Percentiles rank a stretch among this genome's conserved stretches.
phyloP scores from a whole-genome alignment of 169 alveolate species.

The Cryptosporidium ubiquitum region DNA sequence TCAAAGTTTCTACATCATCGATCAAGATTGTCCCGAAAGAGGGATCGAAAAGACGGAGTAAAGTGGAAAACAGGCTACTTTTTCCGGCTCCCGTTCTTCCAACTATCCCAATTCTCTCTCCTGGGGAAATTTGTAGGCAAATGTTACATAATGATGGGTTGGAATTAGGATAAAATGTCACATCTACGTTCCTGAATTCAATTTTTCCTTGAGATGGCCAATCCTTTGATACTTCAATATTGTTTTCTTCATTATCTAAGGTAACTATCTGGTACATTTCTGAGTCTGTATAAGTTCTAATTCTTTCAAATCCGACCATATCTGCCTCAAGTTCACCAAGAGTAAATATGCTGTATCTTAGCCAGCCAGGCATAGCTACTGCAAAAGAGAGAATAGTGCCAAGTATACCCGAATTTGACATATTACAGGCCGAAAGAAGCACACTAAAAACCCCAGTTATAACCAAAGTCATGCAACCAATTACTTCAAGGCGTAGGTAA shows the following conservation, averaged over 20 bases:
- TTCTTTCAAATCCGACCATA: constrained; percentile 68
- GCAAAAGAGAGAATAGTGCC: constrained; percentile 60
- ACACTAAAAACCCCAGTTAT: constrained; percentile 44
- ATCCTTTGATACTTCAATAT: not conserved
- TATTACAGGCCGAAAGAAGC: constrained; percentile 26
- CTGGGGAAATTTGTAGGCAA: constrained; percentile 68
- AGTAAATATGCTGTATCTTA: constrained; percentile 34
- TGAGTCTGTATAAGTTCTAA: constrained; percentile 44
- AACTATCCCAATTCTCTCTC: constrained; percentile 84
- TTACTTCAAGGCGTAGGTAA: constrained; percentile 52
- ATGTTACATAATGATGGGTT: constrained; percentile 66
- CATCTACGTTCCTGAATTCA: constrained; percentile 35
- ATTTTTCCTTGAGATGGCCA: constrained; percentile 60
- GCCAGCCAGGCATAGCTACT: constrained; percentile 65
- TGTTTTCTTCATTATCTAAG: not conserved
- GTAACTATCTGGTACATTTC: not conserved
- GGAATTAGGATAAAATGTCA: constrained; percentile 5
- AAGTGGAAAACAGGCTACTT: constrained; percentile 79
- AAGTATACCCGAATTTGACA: constrained; percentile 5
- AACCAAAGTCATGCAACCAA: constrained; percentile 50
- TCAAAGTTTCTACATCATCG: constrained; percentile 80
- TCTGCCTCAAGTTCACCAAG: constrained; percentile 53
- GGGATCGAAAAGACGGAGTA: constrained; percentile 80
- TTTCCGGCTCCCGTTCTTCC: constrained; percentile 91
- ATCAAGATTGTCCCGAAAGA: constrained; percentile 85